Base-by-base conservation (phyloP, 139 green algal genomes). In the Auxenochlorella pyrenoidosa region DNA sequence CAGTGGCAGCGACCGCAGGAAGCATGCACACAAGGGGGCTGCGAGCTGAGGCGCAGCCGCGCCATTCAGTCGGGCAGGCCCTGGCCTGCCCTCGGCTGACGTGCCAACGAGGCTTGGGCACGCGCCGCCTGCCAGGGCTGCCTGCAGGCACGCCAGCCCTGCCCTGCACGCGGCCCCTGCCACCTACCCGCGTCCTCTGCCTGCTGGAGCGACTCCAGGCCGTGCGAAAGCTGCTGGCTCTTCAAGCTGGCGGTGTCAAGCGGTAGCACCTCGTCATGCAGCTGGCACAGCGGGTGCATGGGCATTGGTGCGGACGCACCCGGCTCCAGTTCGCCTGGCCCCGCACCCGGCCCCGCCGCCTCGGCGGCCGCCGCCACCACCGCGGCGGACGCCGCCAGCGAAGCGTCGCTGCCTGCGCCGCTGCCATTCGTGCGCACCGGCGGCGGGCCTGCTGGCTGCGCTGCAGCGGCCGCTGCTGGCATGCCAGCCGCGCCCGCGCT, bases 191-290 rank as follows among this genome's bases (percentile, higher is more conserved):
- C 82, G 2, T 78, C 58, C 26, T 54, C 75, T 13, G 43, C 58
- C n/a, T 86, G 84, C 84, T 91, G 84, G 51, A 93, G 86, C 71
- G 85, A 85, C 4, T 77, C 51, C 82, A 92, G 80, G 41, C 26
- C 72, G 70, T 36, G 43, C 4, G 47, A 5, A 66, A 95, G 90
- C 88, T 96, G 93, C 58, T 86, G 84, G n/a, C 41, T 85, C 63
- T 95, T 95, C 26, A 96, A 83, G 41, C 87, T 89, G 47, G 75
- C 65, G 4, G 92, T 91, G 34, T 94, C 93, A 47, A 96, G 83
- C 22, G 93, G 93, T 81, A 96, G 91, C 65, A 92, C 32, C 10
- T 93, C 89, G 58, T 96, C 93, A 34, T 91, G 34, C 79, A 96
- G 84, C 0, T 91, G 92, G 87, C 92, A 96, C 79, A 94, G 87